Base-by-base conservation (phyloP, 2,329 filamentous ascomycete genomes). In the Triangularia verruculosa region DNA sequence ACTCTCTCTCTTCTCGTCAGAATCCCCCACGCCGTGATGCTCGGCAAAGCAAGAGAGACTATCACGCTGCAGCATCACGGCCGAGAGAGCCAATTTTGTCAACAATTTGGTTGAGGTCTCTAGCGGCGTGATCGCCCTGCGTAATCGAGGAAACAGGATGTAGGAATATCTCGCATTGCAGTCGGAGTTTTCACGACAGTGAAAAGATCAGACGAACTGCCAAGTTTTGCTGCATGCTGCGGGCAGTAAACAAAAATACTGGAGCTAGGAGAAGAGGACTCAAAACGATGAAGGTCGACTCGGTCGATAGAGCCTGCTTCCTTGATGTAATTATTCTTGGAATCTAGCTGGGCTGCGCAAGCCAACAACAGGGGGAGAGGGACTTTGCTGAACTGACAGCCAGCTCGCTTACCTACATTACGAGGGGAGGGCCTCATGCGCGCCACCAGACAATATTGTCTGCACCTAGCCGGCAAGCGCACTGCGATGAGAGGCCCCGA, bases 191-290 rank as follows among this genome's bases (percentile, higher is more conserved):
- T 65, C 32, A 43, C 43, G 25, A 63, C 57, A 61, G 27, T 47
- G n/a, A 64, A 62, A 64, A 67, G 51, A 69, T 65, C 59, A 63
- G 67, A 69, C 54, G 67, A 69, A 65, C 43, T 51, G 62, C 61
- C 28, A 63, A 62, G 56, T 25, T 28, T 7, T 20, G n/a, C 39
- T 47, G n/a, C 39, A 47, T 8, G 7, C 57, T 59, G 57, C 24
- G 22, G 43, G n/a, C n/a, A 25, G 32, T 39, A 3, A 15, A n/a
- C n/a, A n/a, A n/a, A n/a, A n/a, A 43, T 34, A 15, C 17, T 15
- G 34, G 17, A 15, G n/a, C 39, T 47, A 17, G 20, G 39, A 47
- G 17, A 20, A 47, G n/a, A 32, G 39, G 4, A 1, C 4, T 43
- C 15, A 43, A 5, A 11, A 43, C 4, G 8, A n/a, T 43, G n/a